Conservation (phyloP, 768 basidiomycete genomes). For the Amanita pallidorosea region DNA sequence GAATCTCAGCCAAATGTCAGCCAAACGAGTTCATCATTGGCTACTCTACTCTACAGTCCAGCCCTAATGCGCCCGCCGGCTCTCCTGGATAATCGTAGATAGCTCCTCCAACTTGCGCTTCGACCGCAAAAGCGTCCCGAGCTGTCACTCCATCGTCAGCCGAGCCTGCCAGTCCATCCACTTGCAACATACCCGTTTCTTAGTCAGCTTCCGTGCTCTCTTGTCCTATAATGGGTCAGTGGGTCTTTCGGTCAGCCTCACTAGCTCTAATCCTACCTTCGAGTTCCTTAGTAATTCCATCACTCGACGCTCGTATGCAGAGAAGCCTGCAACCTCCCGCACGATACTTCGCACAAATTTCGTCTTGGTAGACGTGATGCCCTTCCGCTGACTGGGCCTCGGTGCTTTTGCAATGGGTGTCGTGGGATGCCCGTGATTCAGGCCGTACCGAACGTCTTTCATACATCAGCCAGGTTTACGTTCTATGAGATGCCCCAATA, state of each 20-base stretch:
- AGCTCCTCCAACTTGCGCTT: slow-evolving; percentile 99
- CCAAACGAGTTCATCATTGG: no score
- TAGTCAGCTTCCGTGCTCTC: slow-evolving; percentile 98
- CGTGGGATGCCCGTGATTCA: slow-evolving; percentile 84
- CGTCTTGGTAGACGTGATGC: slow-evolving; percentile 79
- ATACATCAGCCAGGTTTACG: slow-evolving; percentile 5
- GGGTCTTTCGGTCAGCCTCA: neutral
- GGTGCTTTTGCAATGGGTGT: slow-evolving; percentile 66
- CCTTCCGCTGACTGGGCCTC: slow-evolving; percentile 89
- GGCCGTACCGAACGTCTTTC: slow-evolving; percentile 74
- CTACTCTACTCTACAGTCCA: neutral
- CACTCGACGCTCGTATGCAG: slow-evolving; percentile 94
- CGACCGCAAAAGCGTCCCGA: slow-evolving; percentile 95
- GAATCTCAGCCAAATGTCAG: no score
- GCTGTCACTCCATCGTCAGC: slow-evolving; percentile 30
- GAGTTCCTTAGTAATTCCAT: slow-evolving; percentile 98
- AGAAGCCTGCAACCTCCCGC: slow-evolving; percentile 96
- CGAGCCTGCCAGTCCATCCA: neutral
- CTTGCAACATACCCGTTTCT: slow-evolving; percentile 78
- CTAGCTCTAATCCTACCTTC: slow-evolving; percentile 45
- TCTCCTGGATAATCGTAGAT: slow-evolving; percentile 83
- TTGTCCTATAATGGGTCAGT: no score
- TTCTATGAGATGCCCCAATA: slow-evolving; percentile 12
- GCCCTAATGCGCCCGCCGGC: slow-evolving; percentile 58
- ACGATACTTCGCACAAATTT: slow-evolving; percentile 90